phyloP scores from a whole-genome alignment of 106 monocot genomes.

The Cymbidium sinense region DNA sequence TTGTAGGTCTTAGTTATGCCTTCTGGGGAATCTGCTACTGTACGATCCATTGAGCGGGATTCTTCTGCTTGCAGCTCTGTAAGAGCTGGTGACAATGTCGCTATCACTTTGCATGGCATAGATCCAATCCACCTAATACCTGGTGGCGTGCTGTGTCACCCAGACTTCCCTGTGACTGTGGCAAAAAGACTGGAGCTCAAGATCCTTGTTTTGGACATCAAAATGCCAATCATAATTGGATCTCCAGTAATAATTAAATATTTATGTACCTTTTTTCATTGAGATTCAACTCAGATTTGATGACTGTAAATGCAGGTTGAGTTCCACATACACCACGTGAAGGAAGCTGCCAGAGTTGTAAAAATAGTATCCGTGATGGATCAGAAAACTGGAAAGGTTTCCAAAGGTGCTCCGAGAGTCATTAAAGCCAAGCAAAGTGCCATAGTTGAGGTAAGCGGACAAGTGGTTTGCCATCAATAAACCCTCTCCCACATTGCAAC shows the following conservation, averaged over 20 bases:
- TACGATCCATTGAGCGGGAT: constrained; percentile 72
- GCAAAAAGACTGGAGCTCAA: constrained; percentile 67
- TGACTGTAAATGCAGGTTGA: constrained; percentile 41
- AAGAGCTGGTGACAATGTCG: constrained; percentile 89
- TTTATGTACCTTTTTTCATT: neutral
- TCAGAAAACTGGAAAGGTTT: constrained; percentile 65
- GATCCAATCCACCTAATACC: constrained; percentile 45
- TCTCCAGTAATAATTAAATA: constrained; percentile 37
- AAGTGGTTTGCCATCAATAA: neutral
- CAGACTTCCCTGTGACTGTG: constrained; percentile 63
- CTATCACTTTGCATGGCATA: constrained; percentile 56
- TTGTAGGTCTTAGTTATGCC: constrained; percentile 91
- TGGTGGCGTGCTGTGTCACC: constrained; percentile 85
- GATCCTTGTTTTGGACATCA: constrained; percentile 64
- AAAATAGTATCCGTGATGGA: constrained; percentile 74
- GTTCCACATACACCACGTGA: constrained; percentile 84
- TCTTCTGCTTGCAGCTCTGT: constrained; percentile 43
- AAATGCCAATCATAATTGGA: constrained; percentile 58
- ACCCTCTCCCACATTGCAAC: neutral
- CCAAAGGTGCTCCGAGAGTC: constrained; percentile 62
- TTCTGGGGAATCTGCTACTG: constrained; percentile 46
- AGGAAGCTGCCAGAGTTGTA: constrained; percentile 61
- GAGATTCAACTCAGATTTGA: neutral
- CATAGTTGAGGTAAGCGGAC: constrained; percentile 44
- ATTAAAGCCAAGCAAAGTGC: constrained; percentile 88